Evolutionary conservation across 1,139 yeast species (phyloP), one percentile per base, ranked within the genome.

Genomic region (Insectozyma bohioensis): DNA sequence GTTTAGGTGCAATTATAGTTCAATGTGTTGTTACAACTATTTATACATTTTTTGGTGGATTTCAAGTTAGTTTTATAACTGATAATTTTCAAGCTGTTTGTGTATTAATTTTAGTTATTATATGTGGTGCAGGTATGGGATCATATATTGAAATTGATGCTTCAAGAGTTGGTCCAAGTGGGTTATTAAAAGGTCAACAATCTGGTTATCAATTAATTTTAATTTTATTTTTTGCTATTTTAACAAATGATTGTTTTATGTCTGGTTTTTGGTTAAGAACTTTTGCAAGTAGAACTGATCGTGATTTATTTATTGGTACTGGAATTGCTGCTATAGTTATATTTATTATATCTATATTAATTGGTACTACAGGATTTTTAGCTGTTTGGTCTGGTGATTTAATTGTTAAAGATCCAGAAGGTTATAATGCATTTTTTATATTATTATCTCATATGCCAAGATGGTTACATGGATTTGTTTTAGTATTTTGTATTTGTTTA

Each of bases 261-360:
- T 78, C 95, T 21, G 95, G 95, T 0, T 88, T 88, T 56, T 90
- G 97, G 97, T 65, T 90, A 45, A 72, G 97, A 52, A 85, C 97
- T 0, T 90, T 90, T 66, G 95, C 97, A 4, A 82, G 95, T 11
- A 76, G 78, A 42, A 65, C 88, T 8, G 78, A 87, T 57, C 78
- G 69, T 48, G 96, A 88, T 51, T 69, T 90, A 49, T 61, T 75
- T 57, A 74, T 85, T 46, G 95, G 95, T 14, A 78, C 90, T 35
- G 66, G 80, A 2, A 61, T 88, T 40, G 95, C 96, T 1, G 73
- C 92, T 0, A 52, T 84, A 38, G 72, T 84, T 22, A 67, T 80
- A 26, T 76, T 84, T 37, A 65, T 69, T 13, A 70, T 87, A 39
- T 75, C 81, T 45, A 75, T 85, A 1, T 69, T 87, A 31, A 78